Evolutionary conservation across 768 basidiomycete species (phyloP), one percentile per base, ranked within the genome.

Genomic region (Infundibulicybe gibba): DNA sequence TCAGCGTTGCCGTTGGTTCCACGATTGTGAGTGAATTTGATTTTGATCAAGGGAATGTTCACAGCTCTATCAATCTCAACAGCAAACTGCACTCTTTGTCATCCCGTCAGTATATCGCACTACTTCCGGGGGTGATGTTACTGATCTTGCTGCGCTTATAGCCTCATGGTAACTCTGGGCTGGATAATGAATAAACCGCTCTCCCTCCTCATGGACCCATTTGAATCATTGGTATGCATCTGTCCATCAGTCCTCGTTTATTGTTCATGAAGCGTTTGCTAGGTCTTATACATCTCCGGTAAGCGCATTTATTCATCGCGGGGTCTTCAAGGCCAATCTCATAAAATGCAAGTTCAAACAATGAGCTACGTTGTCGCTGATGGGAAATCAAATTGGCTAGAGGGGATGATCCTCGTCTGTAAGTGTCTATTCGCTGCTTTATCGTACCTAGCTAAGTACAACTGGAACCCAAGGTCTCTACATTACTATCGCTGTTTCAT

Each of bases 1-100:
- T 97, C 46, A 85, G 87, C 19, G 90, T 95, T 16, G 90, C 94
- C n/a, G 88, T 92, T 14, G 89, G 92, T 40, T 87, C 86, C 2
- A 85, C 85, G 52, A 85, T 90, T 32, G 87, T 89, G 58, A 60
- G 84, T 73, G n/a, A 5, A 32, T 15, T 38, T 44, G 14, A 30
- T 9, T 38, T 12, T 40, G 32, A n/a, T 32, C 21, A n/a, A 25
- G 4, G 11, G 14, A 47, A 53, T 2, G 45, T 43, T 44, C 19
- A 49, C 9, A 20, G 17, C 25, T 25, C n/a, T 38, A 14, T 48
- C 39, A 6, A 25, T 25, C n/a, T n/a, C 25, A 8, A 8, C 49
- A 91, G 83, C 88, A 90, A 85, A 87, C 86, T 49, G 81, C 88
- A 1, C 76, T 94, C 52, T 80, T 94, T 60, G 81, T 97, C 61